A percentile compares a stretch with the other conserved stretches of the same genome.
Evolutionary conservation across 1,284 basidiomycete genomes (phyloP).

Genomic region (Puccinia triticina): DNA sequence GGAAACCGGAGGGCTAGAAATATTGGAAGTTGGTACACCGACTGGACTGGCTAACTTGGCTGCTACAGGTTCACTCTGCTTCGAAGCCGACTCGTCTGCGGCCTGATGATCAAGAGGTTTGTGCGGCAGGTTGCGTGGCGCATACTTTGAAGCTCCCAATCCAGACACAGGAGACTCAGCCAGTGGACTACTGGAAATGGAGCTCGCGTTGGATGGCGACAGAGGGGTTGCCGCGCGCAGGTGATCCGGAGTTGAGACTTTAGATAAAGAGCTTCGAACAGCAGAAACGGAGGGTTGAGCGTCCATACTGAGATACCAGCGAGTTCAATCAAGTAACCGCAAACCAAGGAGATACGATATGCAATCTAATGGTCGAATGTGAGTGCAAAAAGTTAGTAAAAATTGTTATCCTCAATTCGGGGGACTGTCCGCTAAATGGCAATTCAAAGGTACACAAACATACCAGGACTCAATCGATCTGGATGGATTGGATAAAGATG

Average conservation of each 20-base stretch:
- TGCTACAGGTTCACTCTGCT: background rate
- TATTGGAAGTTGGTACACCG: background rate
- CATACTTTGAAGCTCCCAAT: background rate
- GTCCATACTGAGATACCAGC: background rate
- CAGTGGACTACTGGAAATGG: conserved; percentile 17
- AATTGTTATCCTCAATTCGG: background rate
- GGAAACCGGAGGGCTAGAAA: background rate
- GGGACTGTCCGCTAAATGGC: background rate
- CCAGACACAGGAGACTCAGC: conserved; percentile 3
- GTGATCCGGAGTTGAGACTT: background rate
- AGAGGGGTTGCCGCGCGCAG: background rate
- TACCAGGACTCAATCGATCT: background rate
- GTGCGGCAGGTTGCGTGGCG: background rate
- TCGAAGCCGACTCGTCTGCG: background rate
- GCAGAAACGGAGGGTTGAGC: background rate
- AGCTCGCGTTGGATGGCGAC: background rate
- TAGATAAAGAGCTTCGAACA: background rate
- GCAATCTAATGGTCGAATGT: no score
- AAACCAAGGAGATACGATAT: background rate
- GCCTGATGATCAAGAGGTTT: background rate
- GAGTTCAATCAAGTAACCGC: background rate
- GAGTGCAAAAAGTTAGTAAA: no score
- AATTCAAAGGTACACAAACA: background rate
- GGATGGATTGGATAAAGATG: background rate
- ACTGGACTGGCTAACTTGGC: background rate